phyloP scores from a whole-genome alignment of 2,329 filamentous ascomycete genomes.

The Nothophaeocryptopus gaeumannii region DNA sequence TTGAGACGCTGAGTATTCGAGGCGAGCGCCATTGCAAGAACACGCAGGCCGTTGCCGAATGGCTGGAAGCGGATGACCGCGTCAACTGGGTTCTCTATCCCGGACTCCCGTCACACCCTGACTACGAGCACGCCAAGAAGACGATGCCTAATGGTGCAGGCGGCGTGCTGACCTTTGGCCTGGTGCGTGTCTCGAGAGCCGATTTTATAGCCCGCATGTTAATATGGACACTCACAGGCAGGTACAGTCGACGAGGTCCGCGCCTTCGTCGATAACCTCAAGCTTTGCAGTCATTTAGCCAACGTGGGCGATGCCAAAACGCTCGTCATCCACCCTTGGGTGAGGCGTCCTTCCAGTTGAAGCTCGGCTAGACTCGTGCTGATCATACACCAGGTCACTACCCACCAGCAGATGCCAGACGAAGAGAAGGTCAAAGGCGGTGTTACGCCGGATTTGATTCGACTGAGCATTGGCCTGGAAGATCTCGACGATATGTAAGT shows the following conservation, averaged over 20 bases:
- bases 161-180: slow-evolving; percentile 30
- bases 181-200: no score
- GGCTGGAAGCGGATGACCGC: slow-evolving; percentile 25
- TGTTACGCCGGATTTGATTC: slow-evolving; percentile 15
- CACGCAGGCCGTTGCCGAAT: slow-evolving; percentile 26
- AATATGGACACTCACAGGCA: neutral
- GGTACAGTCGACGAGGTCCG: neutral
- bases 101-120: slow-evolving; percentile 24
- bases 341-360: no score
- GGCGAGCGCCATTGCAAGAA: slow-evolving; percentile 28
- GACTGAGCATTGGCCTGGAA: slow-evolving; percentile 17
- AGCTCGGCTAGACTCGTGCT: neutral
- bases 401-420: slow-evolving; percentile 16
- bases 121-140: slow-evolving; percentile 25
- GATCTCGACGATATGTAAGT: no score
- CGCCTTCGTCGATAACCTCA: slow-evolving; percentile 26
- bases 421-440: neutral
- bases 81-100: slow-evolving; percentile 32
- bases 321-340: slow-evolving; percentile 30
- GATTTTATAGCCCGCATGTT: neutral
- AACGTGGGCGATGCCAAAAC: slow-evolving; percentile 35
- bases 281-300: slow-evolving; percentile 27
- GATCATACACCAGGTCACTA: slow-evolving; percentile 25
- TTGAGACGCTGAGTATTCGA: slow-evolving; percentile 29
- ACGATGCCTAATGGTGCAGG: slow-evolving; percentile 27